These are phyloP conservation scores for Calocybe indica DNA, from an alignment of 768 basidiomycete genomes.

Conservation along the genomic window DNA sequence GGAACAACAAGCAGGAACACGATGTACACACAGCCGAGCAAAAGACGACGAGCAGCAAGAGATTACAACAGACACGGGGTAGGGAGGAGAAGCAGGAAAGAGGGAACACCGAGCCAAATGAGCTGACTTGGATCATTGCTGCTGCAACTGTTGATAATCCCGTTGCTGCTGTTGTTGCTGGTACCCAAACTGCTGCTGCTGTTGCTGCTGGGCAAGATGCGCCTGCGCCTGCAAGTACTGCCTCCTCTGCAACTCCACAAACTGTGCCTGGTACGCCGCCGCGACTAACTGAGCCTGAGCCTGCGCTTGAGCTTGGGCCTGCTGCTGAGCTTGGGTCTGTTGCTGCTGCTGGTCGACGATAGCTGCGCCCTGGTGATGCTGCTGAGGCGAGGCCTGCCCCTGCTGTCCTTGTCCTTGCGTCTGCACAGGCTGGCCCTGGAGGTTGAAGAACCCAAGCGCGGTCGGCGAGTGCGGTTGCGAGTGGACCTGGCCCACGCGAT, in stretches of 20 bases:
- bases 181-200: constrained; percentile 4
- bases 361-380: constrained; percentile 10
- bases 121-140: neutral
- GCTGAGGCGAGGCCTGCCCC: constrained; percentile 19
- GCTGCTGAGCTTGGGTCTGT: constrained; percentile 5
- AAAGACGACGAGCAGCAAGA: no score
- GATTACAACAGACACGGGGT: no score
- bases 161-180: constrained; percentile 10
- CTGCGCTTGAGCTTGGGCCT: constrained; percentile 9
- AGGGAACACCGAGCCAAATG: no score
- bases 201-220: constrained; percentile 10
- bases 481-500: constrained; percentile 17
- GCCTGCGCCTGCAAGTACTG: constrained; percentile 28
- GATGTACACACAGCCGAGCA: no score
- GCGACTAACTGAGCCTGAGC: constrained; percentile 9
- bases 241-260: constrained; percentile 15
- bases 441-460: no score
- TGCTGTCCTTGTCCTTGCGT: constrained; percentile 13
- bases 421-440: constrained; percentile 11
- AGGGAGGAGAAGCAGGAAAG: no score
- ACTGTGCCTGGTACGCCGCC: constrained; percentile 15
- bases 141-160: constrained; percentile 16
- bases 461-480: constrained; percentile 32
- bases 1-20: no score
- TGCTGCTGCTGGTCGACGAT: constrained; percentile 5